Conservation (phyloP, 805 yeast genomes). For the Wickerhamomyces rabaulensis region DNA sequence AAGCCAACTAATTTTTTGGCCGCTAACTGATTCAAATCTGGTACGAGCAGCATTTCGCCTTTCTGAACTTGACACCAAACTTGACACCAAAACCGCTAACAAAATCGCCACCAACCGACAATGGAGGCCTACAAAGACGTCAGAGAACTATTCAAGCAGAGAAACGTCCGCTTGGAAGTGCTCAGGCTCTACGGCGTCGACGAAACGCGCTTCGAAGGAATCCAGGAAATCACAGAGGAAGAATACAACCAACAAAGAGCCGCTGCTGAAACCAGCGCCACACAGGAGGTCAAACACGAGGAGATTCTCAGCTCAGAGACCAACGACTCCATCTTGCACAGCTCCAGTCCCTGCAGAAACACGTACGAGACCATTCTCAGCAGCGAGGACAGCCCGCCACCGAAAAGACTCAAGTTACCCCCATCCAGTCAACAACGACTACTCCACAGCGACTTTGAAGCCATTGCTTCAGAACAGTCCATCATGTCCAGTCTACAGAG, state of each 20-base stretch:
- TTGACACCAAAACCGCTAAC: background rate
- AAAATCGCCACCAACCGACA: too few relatives aligned
- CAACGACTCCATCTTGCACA: background rate
- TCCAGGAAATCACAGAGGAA: background rate
- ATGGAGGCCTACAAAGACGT: background rate
- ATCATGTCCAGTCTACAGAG: conserved; percentile 7
- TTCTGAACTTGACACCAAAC: background rate
- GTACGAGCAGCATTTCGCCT: background rate
- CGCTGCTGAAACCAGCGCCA: background rate
- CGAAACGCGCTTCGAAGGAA: background rate
- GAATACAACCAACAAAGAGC: background rate
- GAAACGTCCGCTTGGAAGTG: background rate
- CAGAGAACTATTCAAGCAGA: background rate
- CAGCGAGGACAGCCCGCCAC: background rate
- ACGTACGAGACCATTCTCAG: background rate
- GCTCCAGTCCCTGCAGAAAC: background rate
- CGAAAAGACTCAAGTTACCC: background rate
- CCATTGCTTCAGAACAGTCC: conserved; percentile 8
- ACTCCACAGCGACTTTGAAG: background rate
- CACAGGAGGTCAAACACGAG: background rate
- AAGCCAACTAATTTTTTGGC: too few relatives aligned
- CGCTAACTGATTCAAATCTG: too few relatives aligned
- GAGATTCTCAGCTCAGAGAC: background rate
- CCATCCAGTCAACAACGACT: background rate
- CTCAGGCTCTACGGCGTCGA: background rate